Base-by-base conservation (phyloP, 257 asterid genomes). In the Nicotiana tabacum region DNA sequence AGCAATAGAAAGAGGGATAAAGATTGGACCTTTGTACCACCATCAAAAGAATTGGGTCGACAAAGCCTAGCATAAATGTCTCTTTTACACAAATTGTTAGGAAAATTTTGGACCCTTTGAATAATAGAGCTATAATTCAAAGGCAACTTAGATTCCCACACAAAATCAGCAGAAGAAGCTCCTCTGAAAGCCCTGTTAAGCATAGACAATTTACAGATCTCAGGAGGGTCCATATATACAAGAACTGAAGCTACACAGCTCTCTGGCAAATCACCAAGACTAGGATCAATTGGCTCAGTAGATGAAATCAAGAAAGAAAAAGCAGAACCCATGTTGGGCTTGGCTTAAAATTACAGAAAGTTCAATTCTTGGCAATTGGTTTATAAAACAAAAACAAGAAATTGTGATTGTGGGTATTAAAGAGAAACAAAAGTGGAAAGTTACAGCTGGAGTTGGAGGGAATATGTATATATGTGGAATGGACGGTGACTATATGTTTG, bases 141-240 rank as follows among this genome's bases (percentile, higher is more conserved):
- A 2, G 98, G 98, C 85, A 95, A 84, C 83, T 95, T 95, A 0
- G 94, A 92, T 39, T 86, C 96, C 98, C 98, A 95, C 18, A 95
- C 94, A 82, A 91, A 95, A 90, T 95, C 98, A 6, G 98, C 98
- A 4, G 90, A 87, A 57, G 97, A 86, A 11, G 98, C 98, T n/a
- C 91, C 91, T 2, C 95, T 86, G 78, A 93, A 92, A 80, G 95
- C 96, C 82, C 91, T 90, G 79, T 92, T 94, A 81, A 94, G 21
- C 89, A 85, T 83, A 51, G 98, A 89, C 9, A 94, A 83, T 37
- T 85, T 90, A 88, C 98, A 95, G 88, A 95, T 93, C 93, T 92
- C 91, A 10, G 89, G 92, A 48, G 98, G 98, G 85, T 93, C 96
- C 27, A 95, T 89, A 88, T 93, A 77, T 58, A 86, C 87, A 51